Evolutionary conservation across 805 yeast genomes (phyloP), one percentile per base, ranked within the genome.

Genomic region (Saccharomycopsis synnaedendra): DNA sequence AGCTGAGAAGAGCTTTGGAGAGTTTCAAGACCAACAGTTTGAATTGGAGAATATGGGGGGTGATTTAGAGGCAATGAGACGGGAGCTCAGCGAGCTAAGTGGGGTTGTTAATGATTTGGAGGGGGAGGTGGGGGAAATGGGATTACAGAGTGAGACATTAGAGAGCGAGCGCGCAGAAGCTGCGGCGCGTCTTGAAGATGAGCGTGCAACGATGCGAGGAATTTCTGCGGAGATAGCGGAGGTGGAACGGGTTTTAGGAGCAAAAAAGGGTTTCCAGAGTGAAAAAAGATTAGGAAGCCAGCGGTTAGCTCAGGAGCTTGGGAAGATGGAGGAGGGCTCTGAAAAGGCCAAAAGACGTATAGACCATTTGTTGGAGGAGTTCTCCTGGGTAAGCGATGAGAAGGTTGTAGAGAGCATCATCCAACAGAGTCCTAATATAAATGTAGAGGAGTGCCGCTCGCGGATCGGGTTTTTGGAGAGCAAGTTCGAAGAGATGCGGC

Each of bases 141-240:
- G 19, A 19, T 19, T 19, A 19, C 19, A 19, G 56, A 63, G 31
- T 28, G 43, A 3, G 61, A 52, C 11, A 48, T 63, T 1, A 37
- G 28, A 53, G 49, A 4, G 57, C 19, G 19, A 19, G 19, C 19
- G 19, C 52, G 61, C 30, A 60, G 58, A 44, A 54, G 27, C 51
- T 11, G 33, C 27, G 8, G 59, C 61, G 0, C 63, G 65, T 36
- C 61, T 77, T 30, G 78, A 75, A 11, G 72, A 65, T 32, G 85
- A 85, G 60, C 76, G 71, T 55, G 70, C 76, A 7, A 74, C 73
- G 49, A 65, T 83, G 44, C 55, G 78, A 42, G 88, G 88, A 2
- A 69, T 86, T 39, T 81, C 83, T 59, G 93, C 83, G 50, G 96
- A 89, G 60, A 67, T 87, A 39, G 70, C 69, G 31, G 88, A 82